Base-by-base conservation (phyloP, 1,284 basidiomycete species). In the Boletus sp. region DNA sequence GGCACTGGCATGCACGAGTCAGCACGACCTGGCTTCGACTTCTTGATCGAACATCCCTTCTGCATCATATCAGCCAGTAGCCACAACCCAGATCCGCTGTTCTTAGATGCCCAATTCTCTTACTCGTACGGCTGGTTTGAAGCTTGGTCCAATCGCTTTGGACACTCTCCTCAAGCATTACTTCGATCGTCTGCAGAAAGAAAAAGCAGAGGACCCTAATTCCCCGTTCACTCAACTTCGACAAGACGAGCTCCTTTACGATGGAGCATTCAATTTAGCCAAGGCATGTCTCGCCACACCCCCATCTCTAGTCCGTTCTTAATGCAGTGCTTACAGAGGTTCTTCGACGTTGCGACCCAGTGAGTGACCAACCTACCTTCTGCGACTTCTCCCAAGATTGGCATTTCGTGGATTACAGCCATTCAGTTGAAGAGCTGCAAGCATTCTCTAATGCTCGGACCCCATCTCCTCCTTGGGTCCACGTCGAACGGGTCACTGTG, bases 381-480 rank as follows among this genome's bases (percentile, higher is more conserved):
- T 36, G 9, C 46, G 9, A 19, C 19, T 13, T 27, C 22, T 43
- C 14, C 9, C 26, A 25, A 22, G 32, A 33, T 34, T 17, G 19
- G 19, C 25, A 25, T 39, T 36, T 53, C 33, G 44, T 20, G n/a
- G 27, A 8, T 42, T 26, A 44, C 51, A 82, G 78, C 36, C 87
- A 91, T 64, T 84, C 89, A 0, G 84, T 94, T 4, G 90, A 94
- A 63, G 89, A 93, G 44, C 71, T 93, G 0, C 92, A 95, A 66
- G 75, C 78, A 29, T 93, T 95, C 59, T 82, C 88, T 5, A 93
- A 94, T 60, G 88, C 85, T 0, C 81, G 85, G 14, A 91, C 91
- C 0, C 91, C 91, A 0, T 82, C 91, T 3, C 91, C 94, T 4
- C 93, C 93, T 35, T 94, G 88, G 83, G 87, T 93, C 4, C 88